These are phyloP conservation scores for Fusarium transvaalense DNA, from an alignment of 2,329 filamentous ascomycete genomes.

Conservation along the genomic window DNA sequence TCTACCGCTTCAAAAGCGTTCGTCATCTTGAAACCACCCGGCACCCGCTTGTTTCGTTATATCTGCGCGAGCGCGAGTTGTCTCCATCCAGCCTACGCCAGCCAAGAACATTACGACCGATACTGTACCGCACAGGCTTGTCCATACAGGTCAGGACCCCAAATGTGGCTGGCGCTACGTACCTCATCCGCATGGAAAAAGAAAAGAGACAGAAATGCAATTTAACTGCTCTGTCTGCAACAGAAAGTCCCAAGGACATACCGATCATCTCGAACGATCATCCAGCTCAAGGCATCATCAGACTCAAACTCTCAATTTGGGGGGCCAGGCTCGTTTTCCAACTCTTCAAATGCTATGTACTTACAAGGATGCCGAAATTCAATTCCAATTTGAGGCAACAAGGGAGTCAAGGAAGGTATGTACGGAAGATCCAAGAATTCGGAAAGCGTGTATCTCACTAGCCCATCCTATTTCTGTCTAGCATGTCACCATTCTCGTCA, in stretches of 20 bases:
- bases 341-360: background rate
- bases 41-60: background rate
- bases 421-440: constrained; percentile 9
- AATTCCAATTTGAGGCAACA: background rate
- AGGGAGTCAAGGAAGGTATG: constrained; percentile 1
- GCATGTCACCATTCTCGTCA: background rate
- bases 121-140: background rate
- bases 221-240: background rate
- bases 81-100: background rate
- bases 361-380: background rate
- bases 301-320: background rate
- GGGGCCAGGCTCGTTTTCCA: background rate
- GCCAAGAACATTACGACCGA: background rate
- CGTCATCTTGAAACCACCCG: background rate
- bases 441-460: background rate
- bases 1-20: background rate
- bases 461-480: background rate
- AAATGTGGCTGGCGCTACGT: background rate
- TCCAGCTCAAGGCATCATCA: background rate
- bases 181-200: background rate
- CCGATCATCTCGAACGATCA: background rate
- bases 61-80: background rate
- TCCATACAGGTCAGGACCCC: background rate
- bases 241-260: background rate
- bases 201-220: background rate